These are phyloP conservation scores for Magnolia changhungtana DNA, from an alignment of 164 flowering plant species.

Conservation along the genomic window DNA sequence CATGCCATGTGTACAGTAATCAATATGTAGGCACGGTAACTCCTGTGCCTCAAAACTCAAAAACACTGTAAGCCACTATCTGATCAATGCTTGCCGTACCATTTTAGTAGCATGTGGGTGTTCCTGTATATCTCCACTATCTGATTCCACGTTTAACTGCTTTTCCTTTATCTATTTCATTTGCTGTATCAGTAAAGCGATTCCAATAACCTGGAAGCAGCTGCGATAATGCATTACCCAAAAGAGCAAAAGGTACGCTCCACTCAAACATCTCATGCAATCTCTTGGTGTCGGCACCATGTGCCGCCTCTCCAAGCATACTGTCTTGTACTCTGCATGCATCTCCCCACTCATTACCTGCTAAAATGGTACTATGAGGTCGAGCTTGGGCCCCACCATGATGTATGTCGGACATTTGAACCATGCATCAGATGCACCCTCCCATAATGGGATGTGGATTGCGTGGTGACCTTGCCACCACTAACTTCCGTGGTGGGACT, in stretches of 20 bases:
- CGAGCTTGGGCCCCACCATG: no score
- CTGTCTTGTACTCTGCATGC: no score
- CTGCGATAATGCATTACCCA: neutral
- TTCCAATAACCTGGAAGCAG: neutral
- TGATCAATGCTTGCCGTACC: neutral
- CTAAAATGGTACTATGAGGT: no score
- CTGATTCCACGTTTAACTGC: neutral
- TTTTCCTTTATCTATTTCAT: neutral
- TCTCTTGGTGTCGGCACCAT: neutral
- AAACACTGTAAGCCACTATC: neutral
- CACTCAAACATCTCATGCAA: neutral
- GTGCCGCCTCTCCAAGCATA: neutral
- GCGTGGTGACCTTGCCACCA: no score
- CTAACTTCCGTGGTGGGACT: no score
- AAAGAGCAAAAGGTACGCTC: neutral
- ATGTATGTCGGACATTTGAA: no score
- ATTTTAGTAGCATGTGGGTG: neutral
- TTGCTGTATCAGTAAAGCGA: neutral
- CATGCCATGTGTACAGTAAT: neutral
- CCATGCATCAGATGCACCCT: no score
- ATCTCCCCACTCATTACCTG: no score
- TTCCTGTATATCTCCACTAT: neutral
- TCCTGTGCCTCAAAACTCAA: neutral
- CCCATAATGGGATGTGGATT: no score
- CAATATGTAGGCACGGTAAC: neutral